These are phyloP conservation scores for Zygosaccharomyces pseudorouxii DNA, from an alignment of 805 yeast species.

Conservation along the genomic window DNA sequence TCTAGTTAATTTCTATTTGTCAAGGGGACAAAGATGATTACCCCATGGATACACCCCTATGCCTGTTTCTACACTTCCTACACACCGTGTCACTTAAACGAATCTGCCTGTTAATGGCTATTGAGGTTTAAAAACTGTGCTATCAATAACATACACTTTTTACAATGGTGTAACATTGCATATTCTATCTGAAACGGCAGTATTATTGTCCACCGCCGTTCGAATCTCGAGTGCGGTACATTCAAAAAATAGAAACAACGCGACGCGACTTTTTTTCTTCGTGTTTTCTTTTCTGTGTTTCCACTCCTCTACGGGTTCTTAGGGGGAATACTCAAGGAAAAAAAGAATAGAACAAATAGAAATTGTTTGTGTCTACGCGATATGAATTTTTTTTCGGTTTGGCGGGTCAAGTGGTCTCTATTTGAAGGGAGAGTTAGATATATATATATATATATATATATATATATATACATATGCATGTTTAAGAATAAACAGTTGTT, in stretches of 20 bases:
- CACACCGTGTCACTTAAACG: no score
- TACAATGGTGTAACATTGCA: no score
- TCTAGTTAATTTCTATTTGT: no score
- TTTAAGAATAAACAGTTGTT: not conserved
- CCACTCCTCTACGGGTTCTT: not conserved
- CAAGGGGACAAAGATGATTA: no score
- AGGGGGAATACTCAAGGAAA: not conserved
- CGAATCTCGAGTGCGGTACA: not conserved
- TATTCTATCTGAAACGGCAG: no score
- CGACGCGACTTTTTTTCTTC: conserved; percentile 1
- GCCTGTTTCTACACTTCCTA: no score
- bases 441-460: not conserved
- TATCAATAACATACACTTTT: not conserved
- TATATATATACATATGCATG: not conserved
- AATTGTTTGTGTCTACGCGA: conserved; percentile 5
- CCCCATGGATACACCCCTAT: no score
- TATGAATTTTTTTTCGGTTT: not conserved
- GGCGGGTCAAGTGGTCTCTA: conserved; percentile 2
- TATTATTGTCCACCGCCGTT: not conserved
- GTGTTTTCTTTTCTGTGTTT: not conserved
- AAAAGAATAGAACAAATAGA: not conserved
- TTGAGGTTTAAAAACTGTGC: no score
- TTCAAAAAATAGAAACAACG: not conserved
- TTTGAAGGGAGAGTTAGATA: conserved; percentile 38
- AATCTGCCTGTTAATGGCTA: no score